Percentiles rank a stretch among this genome's conserved stretches.
phyloP scores from a whole-genome alignment of 805 yeast species.

The Schwanniomyces vanrijiae region DNA sequence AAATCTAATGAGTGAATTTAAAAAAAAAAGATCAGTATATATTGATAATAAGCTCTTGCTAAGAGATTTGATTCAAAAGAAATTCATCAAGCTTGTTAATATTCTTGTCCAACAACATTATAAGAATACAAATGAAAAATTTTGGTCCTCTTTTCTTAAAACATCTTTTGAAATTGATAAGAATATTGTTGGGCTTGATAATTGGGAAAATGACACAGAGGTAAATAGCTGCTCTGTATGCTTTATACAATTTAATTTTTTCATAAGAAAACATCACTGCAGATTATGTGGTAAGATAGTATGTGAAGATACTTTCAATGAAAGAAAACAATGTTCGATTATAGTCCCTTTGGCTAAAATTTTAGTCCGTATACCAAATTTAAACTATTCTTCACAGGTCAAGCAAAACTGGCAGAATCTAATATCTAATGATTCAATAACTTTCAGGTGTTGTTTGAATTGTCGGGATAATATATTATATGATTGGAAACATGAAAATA shows the following conservation, averaged over 20 bases:
- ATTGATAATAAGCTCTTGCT: constrained; percentile 52
- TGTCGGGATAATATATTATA: constrained; percentile 67
- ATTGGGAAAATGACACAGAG: constrained; percentile 57
- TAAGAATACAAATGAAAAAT: constrained; percentile 2
- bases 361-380: constrained; percentile 34
- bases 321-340: constrained; percentile 64
- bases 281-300: constrained; percentile 81
- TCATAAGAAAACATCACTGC: constrained; percentile 84
- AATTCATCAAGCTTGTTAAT: constrained; percentile 51
- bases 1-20: constrained; percentile 50
- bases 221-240: constrained; percentile 66
- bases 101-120: constrained; percentile 18
- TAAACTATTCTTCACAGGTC: constrained; percentile 31
- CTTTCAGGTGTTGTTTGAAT: constrained; percentile 61
- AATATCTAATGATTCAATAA: constrained; percentile 11
- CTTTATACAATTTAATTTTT: constrained; percentile 50
- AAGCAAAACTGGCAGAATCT: constrained; percentile 15
- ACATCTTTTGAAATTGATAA: constrained; percentile 12
- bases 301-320: constrained; percentile 58
- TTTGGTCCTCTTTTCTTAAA: not conserved
- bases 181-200: constrained; percentile 42
- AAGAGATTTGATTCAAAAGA: constrained; percentile 57
- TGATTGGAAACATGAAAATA: constrained; percentile 36
- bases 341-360: constrained; percentile 56
- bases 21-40: constrained; percentile 36